A percentile compares a stretch with the other conserved stretches of the same genome.
phyloP scores from a whole-genome alignment of 2,329 filamentous ascomycete genomes.

The Trichoderma endophyticum region DNA sequence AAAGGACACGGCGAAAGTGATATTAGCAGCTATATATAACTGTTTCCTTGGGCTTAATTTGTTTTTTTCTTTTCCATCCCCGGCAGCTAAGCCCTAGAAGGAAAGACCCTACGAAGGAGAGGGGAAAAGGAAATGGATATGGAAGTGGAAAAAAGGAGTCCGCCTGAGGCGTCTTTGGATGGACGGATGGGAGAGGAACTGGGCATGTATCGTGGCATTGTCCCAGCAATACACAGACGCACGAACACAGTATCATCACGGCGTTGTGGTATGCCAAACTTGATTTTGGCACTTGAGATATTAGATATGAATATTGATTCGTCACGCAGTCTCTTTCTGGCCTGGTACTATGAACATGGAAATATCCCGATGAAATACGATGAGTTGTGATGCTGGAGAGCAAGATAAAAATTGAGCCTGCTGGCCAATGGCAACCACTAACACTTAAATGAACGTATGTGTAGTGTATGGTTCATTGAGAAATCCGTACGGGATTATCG shows the following conservation, averaged over 20 bases:
- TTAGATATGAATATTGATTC: slow-evolving; percentile 35
- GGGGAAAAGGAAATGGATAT: neutral
- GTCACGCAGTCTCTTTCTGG: slow-evolving; percentile 24
- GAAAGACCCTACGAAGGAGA: slow-evolving; percentile 3
- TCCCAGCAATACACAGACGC: slow-evolving; percentile 13
- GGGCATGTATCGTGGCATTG: slow-evolving; percentile 33
- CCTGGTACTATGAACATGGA: neutral
- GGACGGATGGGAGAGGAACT: slow-evolving; percentile 26
- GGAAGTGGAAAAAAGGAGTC: slow-evolving; percentile 6
- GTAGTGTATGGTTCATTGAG: neutral
- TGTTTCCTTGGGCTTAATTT: slow-evolving; percentile 12
- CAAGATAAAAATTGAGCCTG: neutral
- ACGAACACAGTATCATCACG: slow-evolving; percentile 31
- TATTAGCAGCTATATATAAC: slow-evolving; percentile 1
- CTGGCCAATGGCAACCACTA: neutral
- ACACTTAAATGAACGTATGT: neutral
- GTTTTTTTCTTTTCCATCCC: slow-evolving; percentile 1
- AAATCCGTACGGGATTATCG: neutral
- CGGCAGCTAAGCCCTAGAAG: neutral
- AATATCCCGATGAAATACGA: slow-evolving; percentile 19
- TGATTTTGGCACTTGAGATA: slow-evolving; percentile 30
- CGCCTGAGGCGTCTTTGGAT: slow-evolving; percentile 24
- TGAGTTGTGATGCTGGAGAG: neutral
- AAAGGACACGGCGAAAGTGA: slow-evolving; percentile 22
- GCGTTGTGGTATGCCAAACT: slow-evolving; percentile 38